Conservation (phyloP, 352 stramenopile genomes). For the Phytopythium boreale region DNA sequence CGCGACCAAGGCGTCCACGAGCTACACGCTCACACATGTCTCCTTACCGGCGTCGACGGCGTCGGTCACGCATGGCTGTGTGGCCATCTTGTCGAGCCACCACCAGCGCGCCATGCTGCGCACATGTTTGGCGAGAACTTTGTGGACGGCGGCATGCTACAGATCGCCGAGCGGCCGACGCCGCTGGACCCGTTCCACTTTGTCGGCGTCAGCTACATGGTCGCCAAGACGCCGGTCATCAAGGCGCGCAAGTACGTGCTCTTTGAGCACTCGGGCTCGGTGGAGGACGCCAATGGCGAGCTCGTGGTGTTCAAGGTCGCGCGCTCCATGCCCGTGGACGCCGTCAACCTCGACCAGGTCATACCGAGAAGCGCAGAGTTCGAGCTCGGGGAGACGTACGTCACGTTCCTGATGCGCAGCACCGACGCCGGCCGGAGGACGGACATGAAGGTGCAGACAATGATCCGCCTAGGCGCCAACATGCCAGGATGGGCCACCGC, state of each 20-base stretch:
- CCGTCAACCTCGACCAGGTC: background rate
- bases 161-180: conserved; percentile 8
- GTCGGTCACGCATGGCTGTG: conserved; percentile 31
- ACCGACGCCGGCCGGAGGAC: background rate
- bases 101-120: conserved; percentile 28
- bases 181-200: conserved; percentile 3
- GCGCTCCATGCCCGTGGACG: conserved; percentile 17
- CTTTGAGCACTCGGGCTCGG: background rate
- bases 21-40: conserved; percentile 32
- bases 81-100: conserved; percentile 26
- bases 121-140: conserved; percentile 48
- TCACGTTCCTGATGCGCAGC: background rate
- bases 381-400: background rate
- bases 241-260: background rate
- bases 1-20: conserved; percentile 16
- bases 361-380: background rate
- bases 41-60: conserved; percentile 30
- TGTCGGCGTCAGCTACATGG: background rate
- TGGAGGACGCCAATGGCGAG: background rate
- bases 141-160: conserved; percentile 31
- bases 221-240: background rate
- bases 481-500: background rate
- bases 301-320: background rate
- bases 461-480: background rate
- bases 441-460: background rate